Conservation (phyloP, 2,329 filamentous ascomycete species). For the Tolypocladium tropicale region DNA sequence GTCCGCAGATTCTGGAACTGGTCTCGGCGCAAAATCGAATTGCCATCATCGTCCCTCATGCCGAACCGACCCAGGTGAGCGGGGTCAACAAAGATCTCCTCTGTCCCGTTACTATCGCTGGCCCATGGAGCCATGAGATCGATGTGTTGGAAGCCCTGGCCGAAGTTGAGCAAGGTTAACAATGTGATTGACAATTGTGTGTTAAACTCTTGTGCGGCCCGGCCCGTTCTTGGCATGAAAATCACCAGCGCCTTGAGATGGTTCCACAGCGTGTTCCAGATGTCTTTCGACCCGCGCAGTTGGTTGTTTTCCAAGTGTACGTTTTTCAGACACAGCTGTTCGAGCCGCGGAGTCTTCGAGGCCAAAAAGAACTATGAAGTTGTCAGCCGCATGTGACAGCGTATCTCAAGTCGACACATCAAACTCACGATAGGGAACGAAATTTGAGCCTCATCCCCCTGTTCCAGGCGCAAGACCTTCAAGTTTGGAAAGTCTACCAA, state of each 20-base stretch:
- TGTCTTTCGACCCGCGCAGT: slow-evolving; percentile 4
- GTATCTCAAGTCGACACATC: not conserved
- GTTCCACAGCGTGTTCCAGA: slow-evolving; percentile 15
- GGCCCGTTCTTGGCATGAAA: slow-evolving; percentile 9
- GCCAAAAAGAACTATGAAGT: slow-evolving; percentile 13
- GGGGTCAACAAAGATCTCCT: not conserved
- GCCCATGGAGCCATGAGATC: slow-evolving; percentile 20
- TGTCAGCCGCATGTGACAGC: not conserved
- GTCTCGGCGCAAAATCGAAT: not conserved
- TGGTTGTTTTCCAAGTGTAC: slow-evolving; percentile 10
- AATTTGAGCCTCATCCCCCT: slow-evolving; percentile 5
- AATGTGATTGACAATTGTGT: slow-evolving; percentile 11
- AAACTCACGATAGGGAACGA: slow-evolving; percentile 2
- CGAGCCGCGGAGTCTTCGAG: slow-evolving; percentile 15
- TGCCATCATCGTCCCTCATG: not conserved
- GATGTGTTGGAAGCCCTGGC: slow-evolving; percentile 16
- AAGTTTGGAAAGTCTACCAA: slow-evolving; percentile 16
- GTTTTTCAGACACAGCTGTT: slow-evolving; percentile 21
- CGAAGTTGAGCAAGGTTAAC: slow-evolving; percentile 17
- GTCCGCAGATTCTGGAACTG: slow-evolving; percentile 16
- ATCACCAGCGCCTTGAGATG: slow-evolving; percentile 18
- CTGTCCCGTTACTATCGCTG: slow-evolving; percentile 5
- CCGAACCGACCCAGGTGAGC: not conserved
- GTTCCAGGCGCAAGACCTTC: slow-evolving; percentile 16
- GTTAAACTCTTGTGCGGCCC: slow-evolving; percentile 10